Base-by-base conservation (phyloP, 2,329 filamentous ascomycete species). In the Talaromyces sp. region DNA sequence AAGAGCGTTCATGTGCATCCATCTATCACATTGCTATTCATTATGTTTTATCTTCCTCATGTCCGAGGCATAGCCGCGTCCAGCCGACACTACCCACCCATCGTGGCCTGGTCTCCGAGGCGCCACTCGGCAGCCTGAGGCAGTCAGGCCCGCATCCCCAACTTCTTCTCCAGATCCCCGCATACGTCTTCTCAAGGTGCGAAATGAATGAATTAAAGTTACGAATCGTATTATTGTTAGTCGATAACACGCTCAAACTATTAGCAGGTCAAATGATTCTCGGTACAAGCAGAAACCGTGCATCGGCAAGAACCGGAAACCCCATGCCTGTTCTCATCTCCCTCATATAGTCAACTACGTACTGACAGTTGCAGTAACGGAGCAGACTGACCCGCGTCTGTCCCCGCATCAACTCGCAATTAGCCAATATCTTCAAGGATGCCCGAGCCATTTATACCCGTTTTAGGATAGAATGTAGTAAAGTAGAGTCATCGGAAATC, bases 311-410 rank as follows among this genome's bases (percentile, higher is more conserved):
- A 65, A 58, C 52, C 64, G 64, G 64, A 22, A 16, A 39, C 22
- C 47, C 45, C 45, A 27, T 50, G 22, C 11, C 48, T 52, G 48
- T n/a, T 52, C 33, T 52, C 48, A 31, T 33, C 48, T 31, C 24
- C 47, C 7, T 6, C 24, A 3, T 11, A 10, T 37, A 37, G 24
- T 45, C n/a, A 22, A 47, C 22, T n/a, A 11, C 43, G n/a, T 13
- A 22, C n/a, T 47, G n/a, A 31, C 27, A 31, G 43, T 13, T 11
- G 43, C 14, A 41, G 27, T 52, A 16, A 45, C 64, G 64, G 64
- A 65, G 64, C 64, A 65, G 64, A 57, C 64, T 65, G 58, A 59
- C 64, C 64, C 64, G 64, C 33, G 31, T 19, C 37, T 35, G 58
- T 43, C 64, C 60, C 64, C 59, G 64, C 64, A 65, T 48, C 41